Base-by-base conservation (phyloP, 2,329 filamentous ascomycete species). In the Onygena corvina region DNA sequence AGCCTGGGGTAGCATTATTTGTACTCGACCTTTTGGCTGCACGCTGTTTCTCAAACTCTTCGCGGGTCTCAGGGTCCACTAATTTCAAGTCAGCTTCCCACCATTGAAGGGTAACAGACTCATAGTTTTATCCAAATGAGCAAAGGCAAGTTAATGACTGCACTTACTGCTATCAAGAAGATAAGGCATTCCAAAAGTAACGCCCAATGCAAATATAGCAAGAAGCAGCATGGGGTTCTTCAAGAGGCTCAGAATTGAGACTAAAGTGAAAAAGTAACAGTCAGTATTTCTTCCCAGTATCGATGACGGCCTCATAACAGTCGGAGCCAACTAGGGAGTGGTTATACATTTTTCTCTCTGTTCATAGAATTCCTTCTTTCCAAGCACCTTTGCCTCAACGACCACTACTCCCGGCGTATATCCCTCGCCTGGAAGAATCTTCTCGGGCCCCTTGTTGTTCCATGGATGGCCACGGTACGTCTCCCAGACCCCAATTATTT, bases 161-260 rank as follows among this genome's bases (percentile, higher is more conserved):
- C 3, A 77, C 86, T 54, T 79, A 95, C 89, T 94, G 64, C 92
- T 95, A 47, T 96, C 89, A 71, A 96, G 81, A 50, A 98, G 67
- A 67, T 95, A 92, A 11, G 92, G 92, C 84, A 96, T 86, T 57
- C 89, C 89, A 59, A 96, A 76, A 54, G 94, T 88, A 56, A 95
- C 72, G 3, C 71, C 81, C 72, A 95, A 79, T 53, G 83, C 87
- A 33, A 92, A 80, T 29, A 94, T 68, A 3, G 84, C 88, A 72
- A 98, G 83, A 53, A 98, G 76, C 55, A 96, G 95, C 88, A 96
- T 96, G 2, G 92, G 92, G 63, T 86, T 94, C 73, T 92, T 92
- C 59, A 95, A 73, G 50, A 95, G 81, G 51, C 77, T 79, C 50
- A 95, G 61, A n/a, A 89, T 75, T 14, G 82, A 86, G 69, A 90